A percentile compares a stretch with the other conserved stretches of the same genome.
These are phyloP conservation scores for Hygrophorus russula DNA, from an alignment of 768 basidiomycete genomes.

Conservation along the genomic window DNA sequence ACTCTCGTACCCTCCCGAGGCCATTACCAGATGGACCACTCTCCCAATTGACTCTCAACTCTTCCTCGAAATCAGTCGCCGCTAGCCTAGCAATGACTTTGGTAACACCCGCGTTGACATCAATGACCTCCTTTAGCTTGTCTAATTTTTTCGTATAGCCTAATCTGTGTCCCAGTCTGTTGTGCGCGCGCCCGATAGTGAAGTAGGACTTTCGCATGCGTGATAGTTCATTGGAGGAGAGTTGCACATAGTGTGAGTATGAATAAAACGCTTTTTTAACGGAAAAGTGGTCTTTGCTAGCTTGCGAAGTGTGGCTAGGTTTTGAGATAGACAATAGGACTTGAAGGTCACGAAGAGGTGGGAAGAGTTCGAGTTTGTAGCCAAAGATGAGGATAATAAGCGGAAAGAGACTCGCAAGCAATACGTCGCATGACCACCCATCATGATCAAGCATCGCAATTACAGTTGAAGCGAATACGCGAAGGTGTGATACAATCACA, in stretches of 20 bases:
- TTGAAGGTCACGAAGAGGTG: neutral
- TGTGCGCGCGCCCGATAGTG: slow-evolving; percentile 32
- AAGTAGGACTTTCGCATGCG: slow-evolving; percentile 32
- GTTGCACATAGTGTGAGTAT: slow-evolving; percentile 29
- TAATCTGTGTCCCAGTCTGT: slow-evolving; percentile 36
- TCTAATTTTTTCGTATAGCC: slow-evolving; percentile 47
- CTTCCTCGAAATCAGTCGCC: slow-evolving; percentile 14
- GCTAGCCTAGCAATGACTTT: slow-evolving; percentile 30
- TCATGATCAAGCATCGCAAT: no score
- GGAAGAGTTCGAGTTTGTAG: no score
- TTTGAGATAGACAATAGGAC: no score
- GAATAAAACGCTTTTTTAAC: slow-evolving; percentile 15
- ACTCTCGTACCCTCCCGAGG: slow-evolving; percentile 40
- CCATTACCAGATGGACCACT: slow-evolving; percentile 20
- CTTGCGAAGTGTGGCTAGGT: no score
- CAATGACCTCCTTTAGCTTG: slow-evolving; percentile 27
- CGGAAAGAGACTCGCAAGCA: neutral
- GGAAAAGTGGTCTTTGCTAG: no score
- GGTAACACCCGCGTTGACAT: slow-evolving; percentile 26
- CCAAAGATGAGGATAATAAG: neutral
- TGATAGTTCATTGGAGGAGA: slow-evolving; percentile 30
- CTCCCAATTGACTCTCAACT: slow-evolving; percentile 6
- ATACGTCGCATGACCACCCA: neutral
- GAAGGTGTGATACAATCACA: no score
- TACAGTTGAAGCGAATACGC: neutral